phyloP scores from a whole-genome alignment of 2,329 filamentous ascomycete species.

The Pezicula radicicola region DNA sequence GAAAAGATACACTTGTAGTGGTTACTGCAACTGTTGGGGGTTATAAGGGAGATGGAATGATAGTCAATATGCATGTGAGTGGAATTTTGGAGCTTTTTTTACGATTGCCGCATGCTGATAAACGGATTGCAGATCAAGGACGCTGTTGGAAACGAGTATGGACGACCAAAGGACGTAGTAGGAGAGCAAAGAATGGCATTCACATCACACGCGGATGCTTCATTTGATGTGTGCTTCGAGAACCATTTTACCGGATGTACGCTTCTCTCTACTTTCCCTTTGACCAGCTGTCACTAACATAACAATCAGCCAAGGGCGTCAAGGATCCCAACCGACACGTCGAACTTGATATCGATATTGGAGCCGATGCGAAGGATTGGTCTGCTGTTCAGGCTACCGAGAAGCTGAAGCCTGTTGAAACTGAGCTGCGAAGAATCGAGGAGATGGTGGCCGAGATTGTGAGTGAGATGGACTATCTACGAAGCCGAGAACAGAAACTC shows the following conservation, averaged over 20 bases:
- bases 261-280: conserved; percentile 30
- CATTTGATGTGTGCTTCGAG: conserved; percentile 96
- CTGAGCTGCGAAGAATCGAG: conserved; percentile 87
- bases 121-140: conserved; percentile 73
- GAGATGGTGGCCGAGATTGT: conserved; percentile 89
- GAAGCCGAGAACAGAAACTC: conserved; percentile 86
- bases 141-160: conserved; percentile 94
- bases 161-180: conserved; percentile 82
- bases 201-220: conserved; percentile 85
- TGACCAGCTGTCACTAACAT: conserved; percentile 3
- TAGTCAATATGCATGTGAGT: conserved; percentile 89
- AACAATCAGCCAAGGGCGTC: conserved; percentile 14
- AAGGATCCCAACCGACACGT: conserved; percentile 59
- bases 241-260: conserved; percentile 72
- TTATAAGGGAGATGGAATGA: conserved; percentile 85
- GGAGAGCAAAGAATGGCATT: conserved; percentile 85
- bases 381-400: conserved; percentile 91
- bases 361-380: conserved; percentile 81
- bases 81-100: background rate
- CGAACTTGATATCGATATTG: conserved; percentile 33
- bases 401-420: conserved; percentile 97
- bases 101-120: conserved; percentile 6
- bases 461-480: conserved; percentile 92
- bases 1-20: conserved; percentile 87
- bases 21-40: conserved; percentile 88